phyloP scores from a whole-genome alignment of 2,329 filamentous ascomycete species.

The Lecanicillium sp. region DNA sequence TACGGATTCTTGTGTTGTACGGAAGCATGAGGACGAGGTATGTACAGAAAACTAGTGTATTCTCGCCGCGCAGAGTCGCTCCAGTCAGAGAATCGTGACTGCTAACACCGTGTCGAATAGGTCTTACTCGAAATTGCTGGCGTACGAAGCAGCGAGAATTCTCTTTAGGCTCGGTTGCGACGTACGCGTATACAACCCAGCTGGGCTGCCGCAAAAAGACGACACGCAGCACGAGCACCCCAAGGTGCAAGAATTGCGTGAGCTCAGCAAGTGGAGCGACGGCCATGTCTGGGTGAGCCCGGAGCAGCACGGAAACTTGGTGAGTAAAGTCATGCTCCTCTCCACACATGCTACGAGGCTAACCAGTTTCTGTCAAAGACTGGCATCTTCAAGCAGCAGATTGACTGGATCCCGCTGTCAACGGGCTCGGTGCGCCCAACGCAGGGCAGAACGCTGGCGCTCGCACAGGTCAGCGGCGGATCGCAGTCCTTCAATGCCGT shows the following conservation, averaged over 20 bases:
- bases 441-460: constrained; percentile 55
- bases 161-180: constrained; percentile 59
- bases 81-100: too few species aligned
- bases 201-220: constrained; percentile 54
- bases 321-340: constrained; percentile 16
- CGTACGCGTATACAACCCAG: constrained; percentile 54
- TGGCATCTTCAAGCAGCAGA: constrained; percentile 61
- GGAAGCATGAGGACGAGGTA: constrained; percentile 45
- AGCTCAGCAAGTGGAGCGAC: constrained; percentile 56
- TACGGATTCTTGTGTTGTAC: constrained; percentile 54
- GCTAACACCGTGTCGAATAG: neutral
- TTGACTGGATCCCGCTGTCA: constrained; percentile 60
- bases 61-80: neutral
- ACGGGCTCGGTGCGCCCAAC: constrained; percentile 57
- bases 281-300: constrained; percentile 59
- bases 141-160: constrained; percentile 52
- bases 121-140: constrained; percentile 55
- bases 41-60: constrained; percentile 1
- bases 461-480: constrained; percentile 56
- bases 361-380: constrained; percentile 30
- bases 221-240: constrained; percentile 48
- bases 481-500: constrained; percentile 62
- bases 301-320: constrained; percentile 59
- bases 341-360: neutral
- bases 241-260: constrained; percentile 56